phyloP scores from a whole-genome alignment of 257 asterid genomes.

The Craterostigma plantagineum region DNA sequence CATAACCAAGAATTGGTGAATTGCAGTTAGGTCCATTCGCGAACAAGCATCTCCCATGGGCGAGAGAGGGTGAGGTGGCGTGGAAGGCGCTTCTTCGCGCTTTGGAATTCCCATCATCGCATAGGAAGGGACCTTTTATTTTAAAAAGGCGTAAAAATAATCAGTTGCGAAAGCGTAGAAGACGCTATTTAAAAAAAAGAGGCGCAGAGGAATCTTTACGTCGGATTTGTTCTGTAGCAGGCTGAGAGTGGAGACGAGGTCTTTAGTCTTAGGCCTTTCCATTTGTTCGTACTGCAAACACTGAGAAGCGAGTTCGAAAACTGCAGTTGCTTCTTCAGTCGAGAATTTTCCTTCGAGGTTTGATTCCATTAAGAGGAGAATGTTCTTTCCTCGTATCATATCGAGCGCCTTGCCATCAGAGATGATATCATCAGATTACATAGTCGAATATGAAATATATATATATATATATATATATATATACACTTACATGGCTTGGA shows the following conservation, averaged over 20 bases:
- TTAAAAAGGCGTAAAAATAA: not conserved
- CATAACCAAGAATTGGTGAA: conserved; percentile 82
- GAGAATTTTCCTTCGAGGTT: conserved; percentile 97
- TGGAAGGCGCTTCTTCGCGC: conserved; percentile 70
- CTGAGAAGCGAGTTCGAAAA: conserved; percentile 85
- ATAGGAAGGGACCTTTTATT: conserved; percentile 67
- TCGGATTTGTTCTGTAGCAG: conserved; percentile 73
- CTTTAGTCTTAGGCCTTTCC: conserved; percentile 87
- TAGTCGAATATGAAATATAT: not conserved
- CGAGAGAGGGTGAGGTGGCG: conserved; percentile 88
- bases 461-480: not conserved
- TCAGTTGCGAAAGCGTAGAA: not conserved
- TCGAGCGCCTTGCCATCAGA: conserved; percentile 78
- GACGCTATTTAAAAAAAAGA: not conserved
- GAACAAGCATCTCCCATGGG: conserved; percentile 97
- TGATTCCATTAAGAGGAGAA: conserved; percentile 83
- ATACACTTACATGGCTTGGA: conserved; percentile 73
- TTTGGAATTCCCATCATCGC: conserved; percentile 85
- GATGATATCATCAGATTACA: not conserved
- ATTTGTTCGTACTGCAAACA: conserved; percentile 93
- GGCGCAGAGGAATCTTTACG: conserved; percentile 12
- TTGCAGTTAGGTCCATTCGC: conserved; percentile 91
- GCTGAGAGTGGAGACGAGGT: conserved; percentile 68
- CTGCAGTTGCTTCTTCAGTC: conserved; percentile 88
- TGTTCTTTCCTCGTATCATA: conserved; percentile 90